Evolutionary conservation across 768 basidiomycete genomes (phyloP), one percentile per base, ranked within the genome.

Genomic region (Pulveroboletus sp.): DNA sequence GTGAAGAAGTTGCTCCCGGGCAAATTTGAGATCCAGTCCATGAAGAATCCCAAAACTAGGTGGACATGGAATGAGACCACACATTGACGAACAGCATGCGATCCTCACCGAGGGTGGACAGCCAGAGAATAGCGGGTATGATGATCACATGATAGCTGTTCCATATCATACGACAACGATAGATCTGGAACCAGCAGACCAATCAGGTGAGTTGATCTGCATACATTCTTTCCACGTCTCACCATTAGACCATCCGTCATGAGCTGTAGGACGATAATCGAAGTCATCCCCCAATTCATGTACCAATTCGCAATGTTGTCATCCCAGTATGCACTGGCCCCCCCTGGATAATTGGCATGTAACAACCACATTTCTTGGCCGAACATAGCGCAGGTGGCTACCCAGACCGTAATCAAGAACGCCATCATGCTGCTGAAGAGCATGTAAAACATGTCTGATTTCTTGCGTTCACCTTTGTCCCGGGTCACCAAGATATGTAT

Each of bases 121-220:
- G 1, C 67, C 64, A 67, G 12, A 68, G n/a, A 39, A 55, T 23
- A n/a, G 41, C 12, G 22, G 65, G 65, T 13, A 54, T 12, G 16
- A 56, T 2, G 17, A 61, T 23, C 19, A 39, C 51, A 6, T 22
- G 26, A 42, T 53, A 20, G 34, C 27, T 56, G 26, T 60, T 34
- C 68, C 69, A 75, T 30, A 75, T 49, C 19, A 72, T 52, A 31
- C 54, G 67, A 56, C 71, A 72, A 22, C 72, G 74, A 47, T 72
- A 63, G n/a, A 76, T 62, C 74, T 76, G 43, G 22, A 70, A 50
- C 6, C 23, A 36, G 39, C 13, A n/a, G n/a, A n/a, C n/a, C n/a
- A n/a, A n/a, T n/a, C n/a, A n/a, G n/a, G n/a, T n/a, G n/a, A n/a
- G n/a, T n/a, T n/a, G n/a, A n/a, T n/a, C n/a, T n/a, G n/a, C n/a